Conservation (phyloP, 1,284 basidiomycete species). For the Laetiporus sulphureus region DNA sequence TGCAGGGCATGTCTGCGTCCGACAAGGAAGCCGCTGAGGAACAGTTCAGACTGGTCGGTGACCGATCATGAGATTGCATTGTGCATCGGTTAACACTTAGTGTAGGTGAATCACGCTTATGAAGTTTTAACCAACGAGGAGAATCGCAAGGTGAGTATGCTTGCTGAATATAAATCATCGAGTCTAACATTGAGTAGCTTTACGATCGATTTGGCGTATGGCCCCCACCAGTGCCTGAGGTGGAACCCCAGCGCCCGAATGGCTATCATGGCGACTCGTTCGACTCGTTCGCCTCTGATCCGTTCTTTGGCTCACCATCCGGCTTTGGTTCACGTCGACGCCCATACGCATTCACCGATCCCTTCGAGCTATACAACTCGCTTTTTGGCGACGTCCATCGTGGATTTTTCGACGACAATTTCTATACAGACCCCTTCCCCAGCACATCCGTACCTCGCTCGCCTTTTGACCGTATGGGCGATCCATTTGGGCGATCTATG, state of each 20-base stretch:
- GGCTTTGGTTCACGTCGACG: conserved; percentile 25
- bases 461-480: conserved; percentile 14
- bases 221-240: conserved; percentile 49
- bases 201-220: conserved; percentile 68
- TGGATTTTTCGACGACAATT: conserved; percentile 20
- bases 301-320: conserved; percentile 14
- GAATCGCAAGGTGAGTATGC: conserved; percentile 31
- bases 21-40: conserved; percentile 39
- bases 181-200: no score
- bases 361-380: conserved; percentile 63
- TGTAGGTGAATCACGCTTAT: conserved; percentile 44
- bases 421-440: conserved; percentile 21
- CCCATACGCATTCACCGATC: conserved; percentile 53
- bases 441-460: conserved; percentile 11
- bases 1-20: conserved; percentile 28
- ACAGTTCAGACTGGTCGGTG: conserved; percentile 35
- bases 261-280: conserved; percentile 4
- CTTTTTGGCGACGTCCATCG: conserved; percentile 47
- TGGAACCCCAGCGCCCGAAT: conserved; percentile 23
- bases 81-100: background rate
- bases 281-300: background rate
- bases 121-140: conserved; percentile 38
- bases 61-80: background rate
- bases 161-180: no score
- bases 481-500: conserved; percentile 5